Evolutionary conservation across 345 rosid species (phyloP).

Genomic region (Trapa incisa): DNA sequence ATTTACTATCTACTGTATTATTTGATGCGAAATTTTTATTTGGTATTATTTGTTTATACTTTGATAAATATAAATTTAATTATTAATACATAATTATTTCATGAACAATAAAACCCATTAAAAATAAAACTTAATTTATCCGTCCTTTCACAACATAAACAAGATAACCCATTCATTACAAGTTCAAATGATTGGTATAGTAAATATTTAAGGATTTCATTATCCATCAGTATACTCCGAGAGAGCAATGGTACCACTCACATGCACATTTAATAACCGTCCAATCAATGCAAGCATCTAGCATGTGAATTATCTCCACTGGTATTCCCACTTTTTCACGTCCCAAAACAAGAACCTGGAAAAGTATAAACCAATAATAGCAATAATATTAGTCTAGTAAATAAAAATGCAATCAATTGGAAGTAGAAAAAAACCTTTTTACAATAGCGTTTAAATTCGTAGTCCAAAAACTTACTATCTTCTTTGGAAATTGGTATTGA

Average conservation of each 20-base stretch:
- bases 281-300: slow-evolving; percentile 88
- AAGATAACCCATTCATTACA: neutral
- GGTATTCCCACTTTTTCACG: slow-evolving; percentile 94
- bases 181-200: neutral
- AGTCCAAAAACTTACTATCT: slow-evolving; percentile 37
- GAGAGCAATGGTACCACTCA: slow-evolving; percentile 92
- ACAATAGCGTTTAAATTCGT: too few species aligned
- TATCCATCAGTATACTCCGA: slow-evolving; percentile 67
- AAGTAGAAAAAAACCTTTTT: neutral
- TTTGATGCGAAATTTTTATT: neutral
- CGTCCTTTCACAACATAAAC: neutral
- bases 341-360: slow-evolving; percentile 80
- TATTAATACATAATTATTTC: neutral
- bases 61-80: neutral
- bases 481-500: slow-evolving; percentile 51
- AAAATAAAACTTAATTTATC: neutral
- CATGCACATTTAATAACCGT: slow-evolving; percentile 87
- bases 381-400: neutral
- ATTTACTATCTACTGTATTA: too few species aligned
- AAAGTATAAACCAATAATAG: neutral
- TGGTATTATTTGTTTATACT: neutral
- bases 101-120: neutral
- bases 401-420: neutral
- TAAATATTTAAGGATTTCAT: neutral
- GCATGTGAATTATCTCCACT: slow-evolving; percentile 70